phyloP scores from a whole-genome alignment of 176 grass and related monocot genomes.

The Leersia perrieri region DNA sequence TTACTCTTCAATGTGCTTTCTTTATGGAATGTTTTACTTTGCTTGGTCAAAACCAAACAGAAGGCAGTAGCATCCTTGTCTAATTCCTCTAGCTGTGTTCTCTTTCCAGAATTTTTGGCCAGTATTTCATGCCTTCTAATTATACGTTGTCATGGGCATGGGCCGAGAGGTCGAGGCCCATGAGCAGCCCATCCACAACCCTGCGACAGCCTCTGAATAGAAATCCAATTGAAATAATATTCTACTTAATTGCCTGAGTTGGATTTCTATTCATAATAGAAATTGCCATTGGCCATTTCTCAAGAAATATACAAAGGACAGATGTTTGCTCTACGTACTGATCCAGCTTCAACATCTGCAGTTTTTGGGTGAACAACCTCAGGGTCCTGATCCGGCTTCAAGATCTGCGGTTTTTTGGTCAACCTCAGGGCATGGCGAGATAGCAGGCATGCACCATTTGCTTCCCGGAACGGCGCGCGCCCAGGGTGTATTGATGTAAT shows the following conservation, averaged over 20 bases:
- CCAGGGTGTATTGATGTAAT: neutral
- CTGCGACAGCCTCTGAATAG: neutral
- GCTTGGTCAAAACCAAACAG: neutral
- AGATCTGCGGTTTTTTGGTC: slow-evolving; percentile 27
- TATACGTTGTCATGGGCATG: too few species aligned
- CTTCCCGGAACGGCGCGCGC: neutral
- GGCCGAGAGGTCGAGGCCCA: too few species aligned
- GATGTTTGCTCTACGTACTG: neutral
- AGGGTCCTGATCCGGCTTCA: neutral
- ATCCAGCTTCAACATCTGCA: slow-evolving; percentile 17
- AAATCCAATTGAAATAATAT: neutral
- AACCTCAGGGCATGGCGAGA: neutral
- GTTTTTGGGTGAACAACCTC: slow-evolving; percentile 6
- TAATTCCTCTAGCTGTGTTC: neutral
- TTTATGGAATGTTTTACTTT: neutral
- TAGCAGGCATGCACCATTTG: neutral
- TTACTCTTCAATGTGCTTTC: neutral
- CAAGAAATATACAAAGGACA: neutral
- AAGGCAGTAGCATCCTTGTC: neutral
- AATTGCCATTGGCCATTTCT: neutral
- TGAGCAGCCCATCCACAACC: neutral
- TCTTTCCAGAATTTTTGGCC: slow-evolving; percentile 1
- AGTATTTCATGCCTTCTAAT: neutral
- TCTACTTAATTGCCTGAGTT: neutral
- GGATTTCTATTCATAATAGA: neutral